Evolutionary conservation across 202 grass and related monocot species (phyloP).

Genomic region (Zoysia matrella): DNA sequence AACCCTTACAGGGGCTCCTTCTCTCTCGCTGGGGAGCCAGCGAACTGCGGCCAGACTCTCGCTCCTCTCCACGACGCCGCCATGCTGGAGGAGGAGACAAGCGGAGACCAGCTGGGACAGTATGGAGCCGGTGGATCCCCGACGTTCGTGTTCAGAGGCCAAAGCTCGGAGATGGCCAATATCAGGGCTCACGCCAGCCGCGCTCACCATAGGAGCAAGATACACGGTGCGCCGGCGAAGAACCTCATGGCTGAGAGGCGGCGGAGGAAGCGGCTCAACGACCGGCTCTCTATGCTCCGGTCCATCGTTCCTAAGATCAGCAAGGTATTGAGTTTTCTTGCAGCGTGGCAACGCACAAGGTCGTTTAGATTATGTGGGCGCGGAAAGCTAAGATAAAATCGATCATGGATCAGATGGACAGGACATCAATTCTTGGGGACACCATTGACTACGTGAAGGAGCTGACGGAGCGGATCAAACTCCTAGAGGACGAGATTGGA

Average conservation of each 20-base stretch:
- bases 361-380: not conserved
- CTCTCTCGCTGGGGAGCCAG: not conserved
- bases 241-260: conserved; percentile 96
- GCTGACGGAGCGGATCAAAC: conserved; percentile 77
- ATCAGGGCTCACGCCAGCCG: conserved; percentile 20
- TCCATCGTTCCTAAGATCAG: conserved; percentile 94
- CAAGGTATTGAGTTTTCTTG: conserved; percentile 47
- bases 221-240: conserved; percentile 68
- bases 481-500: conserved; percentile 67
- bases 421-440: conserved; percentile 90
- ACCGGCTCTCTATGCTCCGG: conserved; percentile 94
- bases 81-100: conserved; percentile 39
- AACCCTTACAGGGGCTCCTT: conserved; percentile 53
- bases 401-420: conserved; percentile 69
- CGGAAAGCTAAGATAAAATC: too few relatives aligned
- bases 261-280: conserved; percentile 88
- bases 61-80: conserved; percentile 30
- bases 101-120: not conserved
- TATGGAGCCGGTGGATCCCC: conserved; percentile 2
- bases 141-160: conserved; percentile 44
- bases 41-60: not conserved
- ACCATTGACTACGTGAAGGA: conserved; percentile 97
- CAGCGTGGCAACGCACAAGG: not conserved
- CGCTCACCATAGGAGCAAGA: conserved; percentile 45
- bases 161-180: conserved; percentile 26